Evolutionary conservation across 2,329 filamentous ascomycete species (phyloP).

Genomic region (Hypomyces rosellus): DNA sequence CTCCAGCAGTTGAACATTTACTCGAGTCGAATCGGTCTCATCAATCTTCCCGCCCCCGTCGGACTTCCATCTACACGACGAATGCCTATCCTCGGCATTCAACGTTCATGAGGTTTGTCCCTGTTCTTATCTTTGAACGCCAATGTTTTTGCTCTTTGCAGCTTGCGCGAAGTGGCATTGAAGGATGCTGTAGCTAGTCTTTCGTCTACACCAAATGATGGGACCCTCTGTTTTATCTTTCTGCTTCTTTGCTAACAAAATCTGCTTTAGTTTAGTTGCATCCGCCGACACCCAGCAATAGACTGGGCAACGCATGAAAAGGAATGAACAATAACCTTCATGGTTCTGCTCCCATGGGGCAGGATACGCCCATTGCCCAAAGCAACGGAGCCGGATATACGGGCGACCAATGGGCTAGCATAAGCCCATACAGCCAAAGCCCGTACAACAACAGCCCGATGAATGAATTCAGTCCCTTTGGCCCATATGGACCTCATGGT

Average conservation of each 20-base stretch:
- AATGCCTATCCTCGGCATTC: slow-evolving; percentile 7
- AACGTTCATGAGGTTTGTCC: slow-evolving; percentile 12
- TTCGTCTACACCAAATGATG: no score
- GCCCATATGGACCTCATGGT: slow-evolving; percentile 48
- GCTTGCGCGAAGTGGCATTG: no score
- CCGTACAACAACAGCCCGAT: slow-evolving; percentile 45
- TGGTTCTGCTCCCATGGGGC: slow-evolving; percentile 25
- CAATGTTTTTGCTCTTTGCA: background rate
- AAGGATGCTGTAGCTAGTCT: no score
- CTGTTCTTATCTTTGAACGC: slow-evolving; percentile 1
- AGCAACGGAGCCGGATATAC: slow-evolving; percentile 27
- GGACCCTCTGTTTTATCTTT: no score
- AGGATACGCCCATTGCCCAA: slow-evolving; percentile 26
- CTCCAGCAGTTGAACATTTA: background rate
- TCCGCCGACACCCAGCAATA: slow-evolving; percentile 4
- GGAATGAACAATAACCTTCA: slow-evolving; percentile 29
- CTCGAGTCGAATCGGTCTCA: background rate
- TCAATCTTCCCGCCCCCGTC: slow-evolving; percentile 1
- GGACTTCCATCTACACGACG: background rate
- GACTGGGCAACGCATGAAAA: slow-evolving; percentile 9
- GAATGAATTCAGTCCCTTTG: slow-evolving; percentile 57
- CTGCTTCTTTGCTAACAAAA: no score
- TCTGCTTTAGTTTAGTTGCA: slow-evolving; percentile 3
- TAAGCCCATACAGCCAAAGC: slow-evolving; percentile 60
- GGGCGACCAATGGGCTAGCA: slow-evolving; percentile 49